Evolutionary conservation across 192 early-diverging fungal genomes (phyloP), one percentile per base, ranked within the genome.

Genomic region (Coemansia biformis): DNA sequence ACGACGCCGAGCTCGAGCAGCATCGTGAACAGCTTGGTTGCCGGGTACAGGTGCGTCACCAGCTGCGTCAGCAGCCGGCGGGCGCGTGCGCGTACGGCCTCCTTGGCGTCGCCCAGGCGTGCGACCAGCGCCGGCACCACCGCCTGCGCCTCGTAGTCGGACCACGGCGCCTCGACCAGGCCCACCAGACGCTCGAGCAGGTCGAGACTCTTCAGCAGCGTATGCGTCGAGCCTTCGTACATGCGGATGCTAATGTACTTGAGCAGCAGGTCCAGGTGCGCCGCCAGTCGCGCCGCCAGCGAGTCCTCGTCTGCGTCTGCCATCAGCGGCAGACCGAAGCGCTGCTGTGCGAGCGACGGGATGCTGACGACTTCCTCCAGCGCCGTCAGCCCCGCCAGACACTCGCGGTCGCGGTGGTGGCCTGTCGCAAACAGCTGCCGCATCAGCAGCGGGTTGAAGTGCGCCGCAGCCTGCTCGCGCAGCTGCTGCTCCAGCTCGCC

Each of bases 211-310:
- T 90, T 90, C 17, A 94, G 77, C 24, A 93, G 69, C 58, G 90
- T 88, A 45, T 79, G 87, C 0, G 92, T 94, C 41, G 85, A 89
- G n/a, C 89, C 91, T 46, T 94, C 92, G 64, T 86, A 89, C 75
- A 94, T 89, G 12, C 92, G 82, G 15, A 94, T 68, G 18, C 89
- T 92, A 33, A 89, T 48, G 54, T 93, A 94, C 47, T 92, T 93
- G 30, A 94, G 75, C 32, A 93, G 53, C 9, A 94, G 50, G 51
- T 94, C 92, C 1, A 80, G 63, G 64, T 84, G 83, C n/a, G 81
- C 80, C 8, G 90, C 50, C 43, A 73, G 86, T 14, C 87, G 78
- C 11, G 45, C 46, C 15, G 65, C 76, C 58, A 87, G 63, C 18
- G 87, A 85, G 13, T 76, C 68, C 24, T 33, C 59, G 16, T 63